Conservation (phyloP, 805 yeast genomes). For the Pichia sporocuriosa region DNA sequence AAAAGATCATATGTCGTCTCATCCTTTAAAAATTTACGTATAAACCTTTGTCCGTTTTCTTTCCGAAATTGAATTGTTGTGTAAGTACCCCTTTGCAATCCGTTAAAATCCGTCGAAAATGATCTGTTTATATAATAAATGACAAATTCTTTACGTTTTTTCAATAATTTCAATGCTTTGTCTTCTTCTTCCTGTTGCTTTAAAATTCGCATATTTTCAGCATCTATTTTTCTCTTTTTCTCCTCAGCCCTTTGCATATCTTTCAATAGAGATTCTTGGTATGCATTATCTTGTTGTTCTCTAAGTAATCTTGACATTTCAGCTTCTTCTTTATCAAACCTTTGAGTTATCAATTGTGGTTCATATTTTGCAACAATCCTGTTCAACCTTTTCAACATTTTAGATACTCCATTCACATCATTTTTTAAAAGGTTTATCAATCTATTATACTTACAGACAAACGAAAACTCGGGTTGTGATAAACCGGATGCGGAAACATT, state of each 20-base stretch:
- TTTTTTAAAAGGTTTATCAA: constrained; percentile 13
- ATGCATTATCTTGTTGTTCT: constrained; percentile 63
- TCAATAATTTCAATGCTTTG: constrained; percentile 11
- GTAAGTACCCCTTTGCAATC: constrained; percentile 26
- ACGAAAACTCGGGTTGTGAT: constrained; percentile 42
- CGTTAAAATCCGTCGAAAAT: constrained; percentile 8
- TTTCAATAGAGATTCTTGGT: constrained; percentile 48
- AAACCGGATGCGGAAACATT: constrained; percentile 49
- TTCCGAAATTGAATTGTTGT: constrained; percentile 47
- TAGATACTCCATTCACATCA: constrained; percentile 16
- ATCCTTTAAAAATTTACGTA: constrained; percentile 36
- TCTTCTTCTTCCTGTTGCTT: constrained; percentile 18
- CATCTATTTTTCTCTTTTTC: constrained; percentile 27
- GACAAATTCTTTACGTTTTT: constrained; percentile 1
- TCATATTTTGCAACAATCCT: constrained; percentile 47
- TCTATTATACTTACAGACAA: constrained; percentile 36
- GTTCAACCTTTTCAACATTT: constrained; percentile 31
- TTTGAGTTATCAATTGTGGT: constrained; percentile 53
- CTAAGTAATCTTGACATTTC: constrained; percentile 51
- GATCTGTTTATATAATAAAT: constrained; percentile 7
- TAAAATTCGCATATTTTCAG: constrained; percentile 15
- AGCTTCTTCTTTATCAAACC: constrained; percentile 54
- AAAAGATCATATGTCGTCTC: constrained; percentile 43
- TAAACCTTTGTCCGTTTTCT: constrained; percentile 45
- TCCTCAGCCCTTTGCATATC: constrained; percentile 50